Base-by-base conservation (phyloP, 805 yeast genomes). In the Metschnikowia continentalis region DNA sequence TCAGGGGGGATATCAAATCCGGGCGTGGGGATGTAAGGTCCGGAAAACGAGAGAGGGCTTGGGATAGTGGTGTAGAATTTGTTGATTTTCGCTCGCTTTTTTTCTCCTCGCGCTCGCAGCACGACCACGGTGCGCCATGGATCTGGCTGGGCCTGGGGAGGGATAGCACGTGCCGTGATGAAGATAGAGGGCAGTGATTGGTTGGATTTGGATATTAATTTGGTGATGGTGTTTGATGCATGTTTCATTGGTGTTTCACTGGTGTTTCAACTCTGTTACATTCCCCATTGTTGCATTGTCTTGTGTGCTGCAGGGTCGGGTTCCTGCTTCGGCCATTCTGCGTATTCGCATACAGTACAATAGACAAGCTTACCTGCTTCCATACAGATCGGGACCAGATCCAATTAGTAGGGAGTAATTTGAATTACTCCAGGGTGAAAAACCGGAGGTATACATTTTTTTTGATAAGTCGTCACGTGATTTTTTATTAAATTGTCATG, bases 61-160 rank as follows among this genome's bases (percentile, higher is more conserved):
- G 41, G 41, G 47, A 17, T 22, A 35, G 23, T n/a, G 6, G 39
- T 42, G 5, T 15, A 35, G 40, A 44, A 10, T 13, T 35, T 15
- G 41, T 44, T 44, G 41, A 44, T 44, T 44, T 44, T 44, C 47
- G 47, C 41, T 44, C 47, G 40, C 15, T 35, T 44, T 44, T 43
- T 44, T 44, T 36, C 35, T 20, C 46, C 46, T 42, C 46, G 38
- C 46, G 20, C 30, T 32, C 32, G 19, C 42, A 39, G 15, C 33
- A 32, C 20, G 36, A 22, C 32, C 35, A 19, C 19, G 6, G 46
- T 42, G 46, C 35, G 46, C 38, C 32, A 23, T 26, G 43, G 15
- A 5, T 15, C 15, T 26, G 32, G 30, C 30, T 26, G 30, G 30
- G 30, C 30, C 11, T 4, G 30, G 30, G 11, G 30, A 10, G 11